phyloP scores from a whole-genome alignment of 306 rosid genomes.

The Fagus sylvatica region DNA sequence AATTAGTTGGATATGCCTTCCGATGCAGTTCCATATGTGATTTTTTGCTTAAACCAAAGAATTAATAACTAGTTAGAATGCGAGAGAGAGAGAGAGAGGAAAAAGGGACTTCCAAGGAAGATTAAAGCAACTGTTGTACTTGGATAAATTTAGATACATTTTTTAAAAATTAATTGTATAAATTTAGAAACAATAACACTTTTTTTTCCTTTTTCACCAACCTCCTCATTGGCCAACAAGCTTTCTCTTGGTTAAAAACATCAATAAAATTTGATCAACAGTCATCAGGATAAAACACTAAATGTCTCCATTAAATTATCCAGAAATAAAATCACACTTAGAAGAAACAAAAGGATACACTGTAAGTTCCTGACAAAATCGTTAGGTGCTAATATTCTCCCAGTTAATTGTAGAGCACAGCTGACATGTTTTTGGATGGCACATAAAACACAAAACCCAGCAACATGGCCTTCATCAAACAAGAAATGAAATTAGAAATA shows the following conservation, averaged over 20 bases:
- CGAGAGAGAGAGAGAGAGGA: not conserved
- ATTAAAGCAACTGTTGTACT: not conserved
- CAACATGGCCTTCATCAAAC: conserved; percentile 60
- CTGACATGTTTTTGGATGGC: conserved; percentile 98
- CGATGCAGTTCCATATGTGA: no score
- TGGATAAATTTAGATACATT: not conserved
- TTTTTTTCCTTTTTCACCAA: not conserved
- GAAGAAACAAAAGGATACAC: conserved; percentile 80
- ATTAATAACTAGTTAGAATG: not conserved
- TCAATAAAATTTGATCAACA: not conserved
- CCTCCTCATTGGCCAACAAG: not conserved
- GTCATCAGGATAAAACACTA: not conserved
- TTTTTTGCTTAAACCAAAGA: no score
- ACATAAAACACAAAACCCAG: conserved; percentile 97
- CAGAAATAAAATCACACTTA: not conserved
- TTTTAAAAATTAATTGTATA: not conserved
- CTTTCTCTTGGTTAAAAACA: not conserved
- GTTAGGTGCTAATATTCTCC: conserved; percentile 73
- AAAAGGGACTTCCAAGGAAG: not conserved
- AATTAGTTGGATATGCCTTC: no score
- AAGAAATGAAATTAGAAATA: conserved; percentile 29
- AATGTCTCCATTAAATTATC: not conserved
- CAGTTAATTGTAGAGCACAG: conserved; percentile 78
- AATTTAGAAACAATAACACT: not conserved
- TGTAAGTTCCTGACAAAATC: conserved; percentile 78